Evolutionary conservation across 2,329 filamentous ascomycete species (phyloP).

Genomic region (Cryoendolithus antarcticus): DNA sequence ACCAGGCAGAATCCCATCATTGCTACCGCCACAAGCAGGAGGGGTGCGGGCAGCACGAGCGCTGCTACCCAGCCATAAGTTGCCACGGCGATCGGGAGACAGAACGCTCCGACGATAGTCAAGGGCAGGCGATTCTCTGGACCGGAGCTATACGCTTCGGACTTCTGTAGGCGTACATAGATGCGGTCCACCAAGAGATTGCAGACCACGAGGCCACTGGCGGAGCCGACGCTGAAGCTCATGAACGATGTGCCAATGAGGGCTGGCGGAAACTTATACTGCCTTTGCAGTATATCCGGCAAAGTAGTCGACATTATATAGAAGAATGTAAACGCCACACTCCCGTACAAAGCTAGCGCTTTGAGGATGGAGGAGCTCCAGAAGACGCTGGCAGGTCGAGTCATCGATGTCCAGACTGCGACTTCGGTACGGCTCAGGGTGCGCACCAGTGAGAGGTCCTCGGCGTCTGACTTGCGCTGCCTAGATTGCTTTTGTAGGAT

Average conservation of each 20-base stretch:
- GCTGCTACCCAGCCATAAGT: slow-evolving; percentile 48
- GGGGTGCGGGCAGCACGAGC: slow-evolving; percentile 39
- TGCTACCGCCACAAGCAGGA: slow-evolving; percentile 41
- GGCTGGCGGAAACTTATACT: slow-evolving; percentile 36
- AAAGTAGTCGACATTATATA: slow-evolving; percentile 37
- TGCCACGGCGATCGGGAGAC: slow-evolving; percentile 42
- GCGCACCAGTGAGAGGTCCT: slow-evolving; percentile 12
- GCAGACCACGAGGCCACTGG: slow-evolving; percentile 25
- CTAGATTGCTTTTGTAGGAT: slow-evolving; percentile 29
- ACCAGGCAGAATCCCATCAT: slow-evolving; percentile 39
- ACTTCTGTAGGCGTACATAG: slow-evolving; percentile 19
- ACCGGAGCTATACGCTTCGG: slow-evolving; percentile 12
- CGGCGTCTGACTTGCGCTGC: slow-evolving; percentile 25
- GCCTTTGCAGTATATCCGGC: slow-evolving; percentile 28
- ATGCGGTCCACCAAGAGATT: slow-evolving; percentile 27
- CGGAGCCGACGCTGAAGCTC: slow-evolving; percentile 36
- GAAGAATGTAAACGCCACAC: slow-evolving; percentile 32
- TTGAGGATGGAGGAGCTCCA: slow-evolving; percentile 43
- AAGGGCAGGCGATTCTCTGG: slow-evolving; percentile 55
- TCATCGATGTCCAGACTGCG: slow-evolving; percentile 26
- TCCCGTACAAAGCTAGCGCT: slow-evolving; percentile 34
- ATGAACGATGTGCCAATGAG: slow-evolving; percentile 43
- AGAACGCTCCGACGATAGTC: slow-evolving; percentile 39
- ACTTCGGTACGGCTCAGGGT: background rate
- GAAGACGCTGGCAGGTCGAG: slow-evolving; percentile 30